Percentiles rank a stretch among this genome's conserved stretches.
Conservation (phyloP, 73 alveolate genomes). For the Tetrahymena malaccensis region DNA sequence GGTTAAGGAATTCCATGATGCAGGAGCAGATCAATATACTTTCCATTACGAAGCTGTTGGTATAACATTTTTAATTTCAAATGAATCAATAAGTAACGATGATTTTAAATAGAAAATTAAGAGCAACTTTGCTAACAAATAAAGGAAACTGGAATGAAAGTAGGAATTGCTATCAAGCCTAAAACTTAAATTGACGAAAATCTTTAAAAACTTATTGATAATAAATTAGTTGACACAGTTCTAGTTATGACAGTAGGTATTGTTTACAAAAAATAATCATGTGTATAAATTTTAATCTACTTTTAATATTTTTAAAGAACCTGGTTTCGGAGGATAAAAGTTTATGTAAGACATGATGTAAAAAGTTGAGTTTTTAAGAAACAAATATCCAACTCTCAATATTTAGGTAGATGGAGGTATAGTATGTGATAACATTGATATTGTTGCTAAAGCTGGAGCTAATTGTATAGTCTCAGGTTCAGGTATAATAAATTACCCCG, state of each 20-base stretch:
- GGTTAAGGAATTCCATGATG: slow-evolving; percentile 35
- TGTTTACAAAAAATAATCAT: background rate
- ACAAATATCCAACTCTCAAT: slow-evolving; percentile 30
- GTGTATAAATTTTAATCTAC: background rate
- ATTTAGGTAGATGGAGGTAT: slow-evolving; percentile 62
- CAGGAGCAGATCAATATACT: slow-evolving; percentile 48
- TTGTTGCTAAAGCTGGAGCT: slow-evolving; percentile 48
- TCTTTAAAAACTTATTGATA: slow-evolving; percentile 16
- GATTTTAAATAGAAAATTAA: background rate
- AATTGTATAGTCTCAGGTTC: slow-evolving; percentile 54
- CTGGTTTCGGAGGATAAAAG: slow-evolving; percentile 61
- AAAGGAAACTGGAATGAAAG: slow-evolving; percentile 37
- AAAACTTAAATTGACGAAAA: slow-evolving; percentile 40
- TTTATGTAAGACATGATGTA: slow-evolving; percentile 42
- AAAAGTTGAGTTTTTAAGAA: slow-evolving; percentile 29
- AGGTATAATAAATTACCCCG: slow-evolving; percentile 35
- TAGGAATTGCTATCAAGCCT: slow-evolving; percentile 52
- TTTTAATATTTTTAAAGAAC: slow-evolving; percentile 8
- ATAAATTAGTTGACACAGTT: slow-evolving; percentile 39
- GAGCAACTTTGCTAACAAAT: slow-evolving; percentile 36
- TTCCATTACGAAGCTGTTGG: slow-evolving; percentile 50
- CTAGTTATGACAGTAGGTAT: slow-evolving; percentile 52
- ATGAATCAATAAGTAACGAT: background rate
- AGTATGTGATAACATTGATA: slow-evolving; percentile 19
- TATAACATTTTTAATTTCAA: background rate